Evolutionary conservation across 108 stramenopile genomes (phyloP), one percentile per base, ranked within the genome.

Genomic region (Aurantiochytrium sp.): DNA sequence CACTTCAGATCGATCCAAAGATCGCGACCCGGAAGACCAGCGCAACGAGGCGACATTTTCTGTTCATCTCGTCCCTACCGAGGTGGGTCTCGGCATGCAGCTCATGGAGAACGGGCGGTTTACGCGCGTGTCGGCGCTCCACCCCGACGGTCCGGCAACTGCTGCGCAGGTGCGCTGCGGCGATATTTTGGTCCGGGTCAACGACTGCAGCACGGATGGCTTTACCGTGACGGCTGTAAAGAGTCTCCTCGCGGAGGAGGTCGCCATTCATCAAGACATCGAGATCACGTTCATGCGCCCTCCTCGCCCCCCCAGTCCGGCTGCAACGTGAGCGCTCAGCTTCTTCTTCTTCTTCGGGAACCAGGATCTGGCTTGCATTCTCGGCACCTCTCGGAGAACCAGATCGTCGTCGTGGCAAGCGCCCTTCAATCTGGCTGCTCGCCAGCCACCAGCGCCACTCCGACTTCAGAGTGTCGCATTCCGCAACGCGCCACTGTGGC

Each of bases 51-150:
- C n/a, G 30, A 48, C n/a, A 24, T 48, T 48, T 24, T 48, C 42
- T 12, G 39, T 81, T 6, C 39, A 41, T 17, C 73, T 81, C 24
- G 24, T 42, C 21, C 73, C 73, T 24, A 12, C 21, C n/a, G 39
- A 41, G 45, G 39, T 81, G 42, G 73, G 73, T n/a, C 45, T 81
- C 2, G 73, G 73, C 24, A 81, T 81, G 45, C 73, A 81, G 24
- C 73, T 81, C 42, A 48, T 48, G 45, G 73, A 81, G 73, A 81
- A 24, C 2, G 73, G 73, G 12, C 73, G 73, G 8, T 48, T 48
- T 48, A 81, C 73, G n/a, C 2, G 73, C 42, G 73, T 81, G 10
- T 48, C 42, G 0, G 73, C 73, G 45, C 73, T 81, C 10, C 73
- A 81, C 45, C 73, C 73, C 19, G 42, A 12, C 0, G 73, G 73